phyloP scores from a whole-genome alignment of 768 basidiomycete genomes.

The Tylopilus rubrobrunneus region DNA sequence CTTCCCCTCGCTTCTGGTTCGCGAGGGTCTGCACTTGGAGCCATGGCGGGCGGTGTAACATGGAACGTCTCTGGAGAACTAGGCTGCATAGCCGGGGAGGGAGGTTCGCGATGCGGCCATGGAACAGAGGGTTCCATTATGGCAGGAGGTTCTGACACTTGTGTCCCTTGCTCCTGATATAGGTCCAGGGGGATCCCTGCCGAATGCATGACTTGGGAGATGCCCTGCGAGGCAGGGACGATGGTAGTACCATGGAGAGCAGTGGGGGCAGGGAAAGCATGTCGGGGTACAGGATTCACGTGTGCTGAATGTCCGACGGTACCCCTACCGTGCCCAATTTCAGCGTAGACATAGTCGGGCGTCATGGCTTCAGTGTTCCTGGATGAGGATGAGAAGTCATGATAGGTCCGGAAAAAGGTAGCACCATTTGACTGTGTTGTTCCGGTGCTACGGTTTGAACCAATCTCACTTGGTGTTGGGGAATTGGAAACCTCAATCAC shows the following conservation, averaged over 20 bases:
- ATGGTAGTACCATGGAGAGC: slow-evolving; percentile 18
- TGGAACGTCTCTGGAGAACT: slow-evolving; percentile 37
- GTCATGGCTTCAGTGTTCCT: slow-evolving; percentile 56
- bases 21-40: slow-evolving; percentile 26
- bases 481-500: slow-evolving; percentile 60
- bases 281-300: slow-evolving; percentile 18
- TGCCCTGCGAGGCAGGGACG: slow-evolving; percentile 27
- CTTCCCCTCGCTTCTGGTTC: slow-evolving; percentile 48
- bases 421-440: slow-evolving; percentile 54
- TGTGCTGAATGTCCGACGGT: slow-evolving; percentile 25
- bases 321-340: slow-evolving; percentile 73
- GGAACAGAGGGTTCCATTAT: slow-evolving; percentile 23
- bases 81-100: slow-evolving; percentile 34
- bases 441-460: slow-evolving; percentile 50
- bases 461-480: slow-evolving; percentile 58
- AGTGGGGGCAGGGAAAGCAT: slow-evolving; percentile 19
- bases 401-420: slow-evolving; percentile 60
- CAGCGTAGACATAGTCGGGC: slow-evolving; percentile 71
- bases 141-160: slow-evolving; percentile 8
- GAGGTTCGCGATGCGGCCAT: slow-evolving; percentile 45
- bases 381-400: slow-evolving; percentile 40
- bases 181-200: slow-evolving; percentile 26
- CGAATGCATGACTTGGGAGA: slow-evolving; percentile 35
- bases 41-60: slow-evolving; percentile 34
- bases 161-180: slow-evolving; percentile 13